These are phyloP conservation scores for Amanita pseudoporphyria DNA, from an alignment of 768 basidiomycete genomes.

Conservation along the genomic window DNA sequence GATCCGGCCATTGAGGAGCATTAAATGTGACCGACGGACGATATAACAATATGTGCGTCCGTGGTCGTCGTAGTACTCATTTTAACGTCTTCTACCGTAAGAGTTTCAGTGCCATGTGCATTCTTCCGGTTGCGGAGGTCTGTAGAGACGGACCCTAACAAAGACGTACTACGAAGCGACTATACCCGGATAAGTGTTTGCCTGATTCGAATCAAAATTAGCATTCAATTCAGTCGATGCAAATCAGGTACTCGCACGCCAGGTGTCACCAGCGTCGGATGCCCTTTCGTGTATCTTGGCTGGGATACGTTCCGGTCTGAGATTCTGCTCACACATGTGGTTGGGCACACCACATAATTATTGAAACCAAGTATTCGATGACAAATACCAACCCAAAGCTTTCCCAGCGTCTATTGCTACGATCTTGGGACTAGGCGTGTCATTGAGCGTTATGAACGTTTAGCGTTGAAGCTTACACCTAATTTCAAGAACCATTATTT, in stretches of 20 bases:
- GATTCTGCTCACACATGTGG: no score
- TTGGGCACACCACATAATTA: constrained; percentile 20
- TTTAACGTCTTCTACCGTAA: constrained; percentile 23
- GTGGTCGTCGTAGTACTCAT: constrained; percentile 21
- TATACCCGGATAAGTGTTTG: constrained; percentile 23
- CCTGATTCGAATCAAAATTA: constrained; percentile 12
- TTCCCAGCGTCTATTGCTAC: constrained; percentile 9
- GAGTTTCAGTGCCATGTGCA: constrained; percentile 23
- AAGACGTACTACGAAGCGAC: constrained; percentile 18
- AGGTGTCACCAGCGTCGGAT: constrained; percentile 20
- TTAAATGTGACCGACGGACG: constrained; percentile 40
- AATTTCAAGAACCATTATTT: no score
- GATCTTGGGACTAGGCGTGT: constrained; percentile 1
- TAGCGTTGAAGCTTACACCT: no score
- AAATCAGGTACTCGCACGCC: constrained; percentile 16
- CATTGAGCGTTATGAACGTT: no score
- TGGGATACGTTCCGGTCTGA: no score
- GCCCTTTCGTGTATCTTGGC: constrained; percentile 27
- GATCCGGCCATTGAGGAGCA: constrained; percentile 27
- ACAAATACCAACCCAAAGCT: constrained; percentile 17
- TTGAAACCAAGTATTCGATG: constrained; percentile 20
- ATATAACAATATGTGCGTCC: constrained; percentile 40
- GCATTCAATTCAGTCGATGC: background rate
- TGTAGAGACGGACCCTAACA: constrained; percentile 31
- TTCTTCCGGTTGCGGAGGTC: constrained; percentile 32